Evolutionary conservation across 305 asterid species (phyloP), one percentile per base, ranked within the genome.

Genomic region (Plantago coronopus): DNA sequence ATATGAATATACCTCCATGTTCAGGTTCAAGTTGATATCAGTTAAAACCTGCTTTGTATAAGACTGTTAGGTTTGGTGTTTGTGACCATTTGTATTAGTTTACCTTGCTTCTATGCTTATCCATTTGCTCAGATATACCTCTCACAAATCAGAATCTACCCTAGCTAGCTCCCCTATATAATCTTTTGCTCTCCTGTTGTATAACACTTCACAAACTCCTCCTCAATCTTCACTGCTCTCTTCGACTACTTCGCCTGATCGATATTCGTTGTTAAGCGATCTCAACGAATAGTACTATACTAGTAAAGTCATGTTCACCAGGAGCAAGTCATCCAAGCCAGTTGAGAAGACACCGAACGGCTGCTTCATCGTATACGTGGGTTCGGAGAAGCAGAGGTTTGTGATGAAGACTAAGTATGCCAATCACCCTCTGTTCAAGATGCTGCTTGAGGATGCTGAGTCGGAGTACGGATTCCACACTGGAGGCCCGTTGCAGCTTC

Each of bases 381-480:
- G 89, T 8, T 55, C 81, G 0, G 76, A 80, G 42, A 75, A 57
- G 70, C 81, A 66, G 38, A 71, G 82, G 61, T 85, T 80, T 49
- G 81, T 75, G 48, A 72, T 85, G 29, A 78, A 68, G 67, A 66
- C 78, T 0, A 74, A 76, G 49, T 76, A 18, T 18, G 78, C 70
- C 0, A 82, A 76, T 12, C 89, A 85, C 65, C 89, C 94, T 11
- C 17, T 70, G 63, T 85, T 85, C 77, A 82, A 51, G 78, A 73
- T 69, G 78, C 57, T 82, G 66, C 89, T 85, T 4, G 89, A 82
- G 63, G 89, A 82, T 47, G 94, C 84, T 37, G 83, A 78, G 66
- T 27, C 47, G 67, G 87, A 82, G 50, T 85, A 82, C 43, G 94
- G 94, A 34, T 82, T 72, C 67, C 59, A 25, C 2, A 69, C 60